Conservation (phyloP, 2,329 filamentous ascomycete species). For the Trichophyton equinum region DNA sequence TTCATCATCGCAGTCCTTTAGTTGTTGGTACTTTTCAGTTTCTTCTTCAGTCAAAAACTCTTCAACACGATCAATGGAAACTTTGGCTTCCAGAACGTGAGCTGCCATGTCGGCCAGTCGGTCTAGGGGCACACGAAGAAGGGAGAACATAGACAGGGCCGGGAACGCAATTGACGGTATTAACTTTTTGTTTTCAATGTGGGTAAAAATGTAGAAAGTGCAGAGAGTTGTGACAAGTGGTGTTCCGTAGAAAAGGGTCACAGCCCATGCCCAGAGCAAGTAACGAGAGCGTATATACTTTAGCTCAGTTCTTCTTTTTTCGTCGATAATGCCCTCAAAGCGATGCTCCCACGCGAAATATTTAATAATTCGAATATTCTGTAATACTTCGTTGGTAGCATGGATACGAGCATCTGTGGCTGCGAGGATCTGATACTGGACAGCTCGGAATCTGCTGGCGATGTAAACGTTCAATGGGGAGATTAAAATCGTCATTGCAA, state of each 20-base stretch:
- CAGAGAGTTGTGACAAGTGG: conserved; percentile 92
- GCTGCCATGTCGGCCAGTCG: conserved; percentile 98
- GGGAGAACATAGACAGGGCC: conserved; percentile 85
- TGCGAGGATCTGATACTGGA: conserved; percentile 81
- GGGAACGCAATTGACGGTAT: conserved; percentile 92
- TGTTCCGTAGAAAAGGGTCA: conserved; percentile 92
- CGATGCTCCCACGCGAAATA: conserved; percentile 97
- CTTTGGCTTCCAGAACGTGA: conserved; percentile 92
- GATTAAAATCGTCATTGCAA: conserved; percentile 77
- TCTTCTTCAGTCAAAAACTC: conserved; percentile 88
- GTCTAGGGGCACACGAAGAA: conserved; percentile 84
- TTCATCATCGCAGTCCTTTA: conserved; percentile 55
- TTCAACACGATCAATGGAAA: conserved; percentile 92
- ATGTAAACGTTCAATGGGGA: conserved; percentile 84
- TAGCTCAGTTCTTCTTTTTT: conserved; percentile 72
- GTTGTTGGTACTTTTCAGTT: conserved; percentile 85
- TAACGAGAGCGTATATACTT: conserved; percentile 68
- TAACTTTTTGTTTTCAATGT: conserved; percentile 76
- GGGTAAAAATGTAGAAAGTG: conserved; percentile 86
- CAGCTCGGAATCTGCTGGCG: conserved; percentile 68
- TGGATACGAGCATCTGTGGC: conserved; percentile 94
- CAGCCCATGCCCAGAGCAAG: conserved; percentile 80
- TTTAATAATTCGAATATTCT: conserved; percentile 98
- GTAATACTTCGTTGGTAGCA: conserved; percentile 88
- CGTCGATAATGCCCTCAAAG: conserved; percentile 73